Percentiles rank a stretch among this genome's conserved stretches.
These are phyloP conservation scores for Lentinula sp. DNA, from an alignment of 768 basidiomycete genomes.

Conservation along the genomic window DNA sequence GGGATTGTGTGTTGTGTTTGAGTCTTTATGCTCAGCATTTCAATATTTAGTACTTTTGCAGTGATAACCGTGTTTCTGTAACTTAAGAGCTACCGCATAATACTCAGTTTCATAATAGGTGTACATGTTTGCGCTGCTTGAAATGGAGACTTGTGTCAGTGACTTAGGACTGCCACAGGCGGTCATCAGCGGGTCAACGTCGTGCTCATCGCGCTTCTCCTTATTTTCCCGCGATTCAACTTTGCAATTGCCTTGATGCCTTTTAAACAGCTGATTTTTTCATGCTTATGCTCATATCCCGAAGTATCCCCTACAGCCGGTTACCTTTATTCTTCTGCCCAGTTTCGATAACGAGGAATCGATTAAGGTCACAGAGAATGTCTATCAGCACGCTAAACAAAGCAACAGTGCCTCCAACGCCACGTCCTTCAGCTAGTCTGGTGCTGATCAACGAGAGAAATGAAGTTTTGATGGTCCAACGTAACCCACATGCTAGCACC, in stretches of 20 bases:
- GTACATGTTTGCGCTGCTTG: not conserved
- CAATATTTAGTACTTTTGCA: not conserved
- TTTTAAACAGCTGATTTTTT: not conserved
- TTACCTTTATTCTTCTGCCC: not conserved
- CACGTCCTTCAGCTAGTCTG: slow-evolving; percentile 63
- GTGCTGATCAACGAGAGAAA: slow-evolving; percentile 60
- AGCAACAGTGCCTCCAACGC: slow-evolving; percentile 17
- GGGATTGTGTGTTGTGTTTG: not conserved
- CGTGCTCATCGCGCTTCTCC: not conserved
- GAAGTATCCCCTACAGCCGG: not conserved
- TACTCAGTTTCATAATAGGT: not conserved
- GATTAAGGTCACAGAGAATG: not conserved
- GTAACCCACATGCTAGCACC: slow-evolving; percentile 56
- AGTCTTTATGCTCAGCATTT: not conserved
- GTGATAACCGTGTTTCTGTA: not conserved
- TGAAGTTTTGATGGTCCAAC: slow-evolving; percentile 64
- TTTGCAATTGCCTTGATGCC: not conserved
- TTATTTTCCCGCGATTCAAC: not conserved
- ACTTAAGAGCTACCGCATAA: not conserved
- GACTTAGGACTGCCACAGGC: not conserved
- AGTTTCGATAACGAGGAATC: not conserved
- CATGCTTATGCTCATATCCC: not conserved
- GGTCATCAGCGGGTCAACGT: not conserved
- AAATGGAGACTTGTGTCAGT: not conserved
- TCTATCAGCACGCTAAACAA: not conserved